Evolutionary conservation across 768 basidiomycete genomes (phyloP), one percentile per base, ranked within the genome.

Genomic region (Glaciozyma martinii): DNA sequence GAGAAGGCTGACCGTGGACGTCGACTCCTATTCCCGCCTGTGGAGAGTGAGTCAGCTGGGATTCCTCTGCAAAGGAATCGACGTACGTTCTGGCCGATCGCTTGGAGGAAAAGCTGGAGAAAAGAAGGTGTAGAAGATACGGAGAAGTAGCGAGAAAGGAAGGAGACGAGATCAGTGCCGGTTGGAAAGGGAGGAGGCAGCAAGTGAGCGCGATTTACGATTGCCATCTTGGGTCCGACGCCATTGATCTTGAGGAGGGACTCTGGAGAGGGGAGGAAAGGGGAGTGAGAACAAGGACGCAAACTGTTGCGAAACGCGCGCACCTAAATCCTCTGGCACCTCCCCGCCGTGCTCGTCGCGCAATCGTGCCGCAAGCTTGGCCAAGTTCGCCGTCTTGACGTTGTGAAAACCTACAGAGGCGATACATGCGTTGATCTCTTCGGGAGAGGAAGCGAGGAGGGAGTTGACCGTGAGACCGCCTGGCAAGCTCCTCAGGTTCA

Each of bases 191-290:
- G 9, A 3, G 46, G 21, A 23, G 9, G 12, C 12, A 43, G 12
- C 42, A 10, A 15, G 47, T 8, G n/a, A 25, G 29, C 10, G 9
- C 21, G 2, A 40, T 37, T 21, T 16, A 58, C 42, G 77, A 89
- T 94, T 1, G 90, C 90, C 91, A 98, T 95, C 76, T 99, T 98
- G 0, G 92, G 94, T 0, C 94, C 94, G 0, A 97, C 92, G 0
- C 94, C 94, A 3, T 85, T 85, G 18, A 98, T 77, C 7, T 87
- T 86, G 70, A 90, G 89, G 13, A 99, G 79, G 47, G 89, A 89
- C 44, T 91, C 91, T 5, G 56, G 3, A 9, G 1, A 40, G 37
- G n/a, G 3, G 13, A 49, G 23, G 2, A 18, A 49, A 2, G 23
- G 29, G 33, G 5, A 40, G 55, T 27, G 23, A 33, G 55, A 33